phyloP scores from a whole-genome alignment of 2,329 filamentous ascomycete species.

The Neopestalotiopsis sp. region DNA sequence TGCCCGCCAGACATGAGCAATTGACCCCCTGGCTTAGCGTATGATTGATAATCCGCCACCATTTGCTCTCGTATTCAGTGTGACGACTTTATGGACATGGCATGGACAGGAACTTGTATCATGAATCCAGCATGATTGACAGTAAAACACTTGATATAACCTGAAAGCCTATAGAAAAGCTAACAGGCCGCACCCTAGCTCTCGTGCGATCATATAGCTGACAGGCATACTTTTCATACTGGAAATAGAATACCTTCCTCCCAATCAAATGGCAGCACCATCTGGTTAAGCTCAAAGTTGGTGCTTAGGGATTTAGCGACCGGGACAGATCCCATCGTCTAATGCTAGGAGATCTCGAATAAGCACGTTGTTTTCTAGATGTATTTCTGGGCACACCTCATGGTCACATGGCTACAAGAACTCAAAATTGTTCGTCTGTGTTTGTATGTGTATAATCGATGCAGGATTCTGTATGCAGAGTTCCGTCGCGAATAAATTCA shows the following conservation, averaged over 20 bases:
- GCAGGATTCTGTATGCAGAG: too few relatives aligned
- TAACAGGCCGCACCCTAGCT: neutral
- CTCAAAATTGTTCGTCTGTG: too few relatives aligned
- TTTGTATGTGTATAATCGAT: too few relatives aligned
- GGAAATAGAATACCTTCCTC: neutral
- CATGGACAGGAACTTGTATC: neutral
- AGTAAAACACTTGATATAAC: neutral
- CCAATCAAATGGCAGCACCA: neutral
- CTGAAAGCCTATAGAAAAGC: neutral
- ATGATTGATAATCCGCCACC: conserved; percentile 1
- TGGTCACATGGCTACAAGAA: too few relatives aligned
- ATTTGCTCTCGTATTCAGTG: neutral
- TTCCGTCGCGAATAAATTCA: too few relatives aligned
- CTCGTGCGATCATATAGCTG: neutral
- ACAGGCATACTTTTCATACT: neutral
- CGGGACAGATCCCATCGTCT: neutral
- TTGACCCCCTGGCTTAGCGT: neutral
- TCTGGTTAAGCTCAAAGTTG: neutral
- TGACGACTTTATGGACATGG: neutral
- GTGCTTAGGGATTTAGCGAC: neutral
- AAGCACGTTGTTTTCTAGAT: neutral
- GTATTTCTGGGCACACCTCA: too few relatives aligned
- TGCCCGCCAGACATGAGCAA: neutral
- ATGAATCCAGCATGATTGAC: neutral
- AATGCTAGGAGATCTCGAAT: neutral